phyloP scores from a whole-genome alignment of 2,329 filamentous ascomycete species.

The Fusarium fujikuroi region DNA sequence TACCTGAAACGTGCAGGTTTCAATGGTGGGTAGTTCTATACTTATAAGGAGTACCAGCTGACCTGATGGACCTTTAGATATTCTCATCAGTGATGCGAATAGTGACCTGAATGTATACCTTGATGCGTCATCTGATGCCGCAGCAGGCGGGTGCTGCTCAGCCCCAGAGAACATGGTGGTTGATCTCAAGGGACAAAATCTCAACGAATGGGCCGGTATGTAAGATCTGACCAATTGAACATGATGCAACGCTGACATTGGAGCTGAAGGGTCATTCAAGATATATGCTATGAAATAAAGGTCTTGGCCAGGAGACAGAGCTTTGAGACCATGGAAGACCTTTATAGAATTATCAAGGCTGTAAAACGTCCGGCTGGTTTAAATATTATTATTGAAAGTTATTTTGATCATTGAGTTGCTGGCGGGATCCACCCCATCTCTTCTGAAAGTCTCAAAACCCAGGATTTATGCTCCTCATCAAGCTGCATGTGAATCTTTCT shows the following conservation, averaged over 20 bases:
- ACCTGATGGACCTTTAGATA: not conserved
- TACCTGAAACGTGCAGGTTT: constrained; percentile 65
- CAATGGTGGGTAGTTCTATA: constrained; percentile 46
- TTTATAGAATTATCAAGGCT: accelerated
- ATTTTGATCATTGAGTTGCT: not conserved
- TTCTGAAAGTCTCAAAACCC: not conserved
- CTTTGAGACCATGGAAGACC: not conserved
- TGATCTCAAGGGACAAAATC: not conserved
- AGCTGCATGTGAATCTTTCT: not conserved
- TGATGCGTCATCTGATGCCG: not conserved
- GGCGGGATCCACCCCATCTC: not conserved
- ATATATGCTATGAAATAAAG: not conserved
- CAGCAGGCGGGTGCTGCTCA: not conserved
- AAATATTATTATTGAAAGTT: accelerated
- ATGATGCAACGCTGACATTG: not conserved
- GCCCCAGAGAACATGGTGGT: not conserved
- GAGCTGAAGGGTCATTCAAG: not conserved
- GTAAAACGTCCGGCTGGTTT: accelerated
- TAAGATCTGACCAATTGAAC: accelerated
- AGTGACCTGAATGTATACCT: not conserved
- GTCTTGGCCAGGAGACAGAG: not conserved
- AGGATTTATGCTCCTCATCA: not conserved
- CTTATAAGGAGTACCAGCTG: accelerated
- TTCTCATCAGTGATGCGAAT: not conserved
- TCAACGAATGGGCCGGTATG: not conserved